Evolutionary conservation across 257 asterid species (phyloP).

Genomic region (Nicotiana benthamiana): DNA sequence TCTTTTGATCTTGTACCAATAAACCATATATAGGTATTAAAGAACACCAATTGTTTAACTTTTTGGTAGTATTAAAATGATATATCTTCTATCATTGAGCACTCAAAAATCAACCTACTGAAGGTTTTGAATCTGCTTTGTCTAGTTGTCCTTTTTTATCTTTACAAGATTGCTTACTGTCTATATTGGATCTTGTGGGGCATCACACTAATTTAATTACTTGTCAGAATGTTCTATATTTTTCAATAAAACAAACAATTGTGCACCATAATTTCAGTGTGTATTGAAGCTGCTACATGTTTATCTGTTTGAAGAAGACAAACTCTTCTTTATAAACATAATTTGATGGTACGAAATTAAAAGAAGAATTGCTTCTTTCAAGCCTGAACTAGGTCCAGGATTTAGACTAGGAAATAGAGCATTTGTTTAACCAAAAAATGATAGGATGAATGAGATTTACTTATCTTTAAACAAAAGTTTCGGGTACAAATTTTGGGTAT

Average conservation of each 20-base stretch:
- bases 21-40: background rate
- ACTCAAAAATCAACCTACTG: background rate
- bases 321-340: no score
- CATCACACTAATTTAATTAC: background rate
- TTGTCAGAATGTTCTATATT: background rate
- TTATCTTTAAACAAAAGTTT: background rate
- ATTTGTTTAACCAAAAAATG: no score
- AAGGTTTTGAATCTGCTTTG: background rate
- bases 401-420: no score
- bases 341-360: no score
- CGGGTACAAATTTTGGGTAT: no score
- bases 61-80: background rate
- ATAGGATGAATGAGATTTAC: no score
- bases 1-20: background rate
- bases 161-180: conserved; percentile 9
- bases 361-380: no score
- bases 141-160: conserved; percentile 3
- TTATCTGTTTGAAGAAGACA: no score
- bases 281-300: no score
- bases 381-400: no score
- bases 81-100: background rate
- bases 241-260: background rate
- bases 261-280: no score
- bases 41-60: background rate
- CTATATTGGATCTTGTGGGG: conserved; percentile 2